These are phyloP conservation scores for Kodamaea kaohsiungensis DNA, from an alignment of 805 yeast genomes.

Conservation along the genomic window DNA sequence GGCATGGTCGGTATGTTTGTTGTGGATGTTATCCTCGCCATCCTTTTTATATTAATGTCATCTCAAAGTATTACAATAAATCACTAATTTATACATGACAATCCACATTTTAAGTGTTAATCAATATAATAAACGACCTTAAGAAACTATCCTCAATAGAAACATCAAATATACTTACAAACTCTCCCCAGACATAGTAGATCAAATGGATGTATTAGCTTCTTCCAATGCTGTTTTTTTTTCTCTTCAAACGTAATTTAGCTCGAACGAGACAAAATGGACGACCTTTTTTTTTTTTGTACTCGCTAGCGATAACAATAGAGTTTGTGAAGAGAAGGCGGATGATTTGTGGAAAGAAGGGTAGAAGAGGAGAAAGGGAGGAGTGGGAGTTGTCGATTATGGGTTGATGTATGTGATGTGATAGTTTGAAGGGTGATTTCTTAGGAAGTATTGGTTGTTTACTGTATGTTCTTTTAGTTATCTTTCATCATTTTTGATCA, in stretches of 20 bases:
- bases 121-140: no score
- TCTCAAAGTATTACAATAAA: background rate
- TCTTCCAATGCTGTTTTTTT: background rate
- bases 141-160: background rate
- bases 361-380: background rate
- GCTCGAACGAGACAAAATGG: background rate
- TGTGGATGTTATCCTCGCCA: no score
- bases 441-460: no score
- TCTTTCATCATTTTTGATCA: no score
- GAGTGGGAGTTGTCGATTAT: background rate
- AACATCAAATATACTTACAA: conserved; percentile 22
- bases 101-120: no score
- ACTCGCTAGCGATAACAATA: background rate
- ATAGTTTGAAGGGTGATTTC: no score
- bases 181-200: conserved; percentile 28
- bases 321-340: background rate
- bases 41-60: background rate
- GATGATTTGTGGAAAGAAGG: background rate
- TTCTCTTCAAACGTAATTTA: background rate
- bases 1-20: no score
- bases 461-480: no score
- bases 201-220: background rate
- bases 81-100: no score
- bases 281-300: conserved; percentile 4
- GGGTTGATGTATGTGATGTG: background rate